These are phyloP conservation scores for Vinca major DNA, from an alignment of 305 asterid genomes.

Conservation along the genomic window DNA sequence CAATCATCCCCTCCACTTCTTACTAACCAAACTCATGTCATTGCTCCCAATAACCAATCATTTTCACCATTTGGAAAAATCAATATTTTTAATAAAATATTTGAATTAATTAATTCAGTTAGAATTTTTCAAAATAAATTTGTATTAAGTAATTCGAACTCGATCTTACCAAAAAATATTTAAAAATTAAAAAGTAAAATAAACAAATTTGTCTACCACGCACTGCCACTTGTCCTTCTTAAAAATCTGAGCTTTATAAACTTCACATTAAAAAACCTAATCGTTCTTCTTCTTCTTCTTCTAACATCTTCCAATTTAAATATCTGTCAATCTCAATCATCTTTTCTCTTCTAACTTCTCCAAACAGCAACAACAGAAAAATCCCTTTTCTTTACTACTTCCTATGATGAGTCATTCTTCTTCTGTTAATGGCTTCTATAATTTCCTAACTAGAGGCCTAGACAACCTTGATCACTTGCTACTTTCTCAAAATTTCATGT, in stretches of 20 bases:
- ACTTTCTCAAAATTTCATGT: constrained; percentile 57
- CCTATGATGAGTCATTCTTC: constrained; percentile 62
- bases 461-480: constrained; percentile 53
- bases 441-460: constrained; percentile 44
- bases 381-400: constrained; percentile 4
- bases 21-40: constrained; percentile 45
- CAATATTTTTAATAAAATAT: too few relatives aligned
- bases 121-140: too few relatives aligned
- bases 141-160: too few relatives aligned
- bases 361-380: background rate
- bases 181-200: too few relatives aligned
- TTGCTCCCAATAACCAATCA: constrained; percentile 55
- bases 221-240: too few relatives aligned
- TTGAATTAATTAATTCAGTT: too few relatives aligned
- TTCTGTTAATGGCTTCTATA: constrained; percentile 57
- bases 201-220: too few relatives aligned
- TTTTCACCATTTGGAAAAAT: constrained; percentile 32
- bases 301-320: constrained; percentile 16
- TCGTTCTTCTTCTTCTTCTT: background rate
- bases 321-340: constrained; percentile 26
- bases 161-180: too few relatives aligned
- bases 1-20: constrained; percentile 72
- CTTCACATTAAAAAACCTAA: background rate
- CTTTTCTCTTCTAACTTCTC: constrained; percentile 1
- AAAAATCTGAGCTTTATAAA: constrained; percentile 21